Evolutionary conservation across 805 yeast species (phyloP), one percentile per base, ranked within the genome.

Genomic region (Ascoidea rubescens): DNA sequence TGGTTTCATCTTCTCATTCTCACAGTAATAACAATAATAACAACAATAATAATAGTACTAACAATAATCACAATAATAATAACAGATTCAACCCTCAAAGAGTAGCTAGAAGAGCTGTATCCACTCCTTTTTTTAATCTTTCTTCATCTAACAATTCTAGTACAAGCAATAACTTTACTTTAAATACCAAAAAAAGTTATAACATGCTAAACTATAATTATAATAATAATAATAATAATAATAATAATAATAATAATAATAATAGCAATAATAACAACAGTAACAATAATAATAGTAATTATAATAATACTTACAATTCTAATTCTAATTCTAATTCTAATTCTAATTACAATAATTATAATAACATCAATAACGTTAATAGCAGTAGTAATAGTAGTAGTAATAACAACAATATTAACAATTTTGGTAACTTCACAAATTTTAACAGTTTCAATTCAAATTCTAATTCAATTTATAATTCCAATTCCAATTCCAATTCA

Each of bases 191-290:
- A 21, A 21, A 21, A 21, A 21, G 28, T 21, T 21, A 21, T 21
- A 21, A 21, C 28, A 21, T 21, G 28, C 28, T 21, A 21, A 21
- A 21, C 28, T 21, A 21, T 21, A 21, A 21, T 21, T 21, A 21
- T 21, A 21, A 21, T 21, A 21, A 3, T 3, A 21, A 21, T 21
- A 21, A 21, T 21, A 21, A 21, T 50, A 12, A 42, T 45, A 30
- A 14, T 48, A 17, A 52, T 54, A 43, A 47, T 32, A 4, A 48
- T 30, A 28, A 54, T 50, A 6, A 44, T 44, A 12, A 50, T 49
- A 45, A 48, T 28, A 32, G 28, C 28, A 21, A 21, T 21, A 21
- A 21, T 21, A 21, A 21, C 3, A 21, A 21, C 3, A 21, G 3
- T 21, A 21, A 21, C 3, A 21, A 21, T 21, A 21, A 21, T 21